Percentiles rank a stretch among this genome's conserved stretches.
Conservation (phyloP, 139 green algal genomes). For the Zygnema circumcarinatum region DNA sequence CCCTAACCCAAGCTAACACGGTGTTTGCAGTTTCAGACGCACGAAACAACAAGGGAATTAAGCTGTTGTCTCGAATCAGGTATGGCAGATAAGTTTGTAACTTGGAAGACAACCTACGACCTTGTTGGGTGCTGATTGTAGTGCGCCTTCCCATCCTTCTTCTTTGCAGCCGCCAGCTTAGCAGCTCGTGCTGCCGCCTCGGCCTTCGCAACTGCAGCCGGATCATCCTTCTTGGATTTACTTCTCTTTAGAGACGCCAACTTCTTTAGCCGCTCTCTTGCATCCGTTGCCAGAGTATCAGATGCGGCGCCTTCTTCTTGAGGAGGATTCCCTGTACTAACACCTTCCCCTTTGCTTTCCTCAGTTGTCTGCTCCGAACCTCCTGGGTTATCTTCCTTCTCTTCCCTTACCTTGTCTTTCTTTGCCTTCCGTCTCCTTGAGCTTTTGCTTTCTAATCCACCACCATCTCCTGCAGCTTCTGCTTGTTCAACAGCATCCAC, state of each 20-base stretch:
- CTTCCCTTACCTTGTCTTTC: slow-evolving; percentile 40
- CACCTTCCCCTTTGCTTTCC: background rate
- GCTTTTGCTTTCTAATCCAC: background rate
- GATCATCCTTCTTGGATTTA: slow-evolving; percentile 34
- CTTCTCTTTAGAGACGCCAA: slow-evolving; percentile 19
- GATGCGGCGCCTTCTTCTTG: background rate
- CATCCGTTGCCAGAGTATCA: background rate
- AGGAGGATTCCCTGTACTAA: too few relatives aligned
- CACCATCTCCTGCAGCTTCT: background rate
- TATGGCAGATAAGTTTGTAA: too few relatives aligned
- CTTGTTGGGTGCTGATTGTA: slow-evolving; percentile 36
- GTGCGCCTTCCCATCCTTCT: slow-evolving; percentile 30
- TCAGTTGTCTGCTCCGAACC: background rate
- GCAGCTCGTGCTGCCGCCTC: slow-evolving; percentile 18
- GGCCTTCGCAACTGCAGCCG: background rate
- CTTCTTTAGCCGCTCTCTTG: slow-evolving; percentile 24
- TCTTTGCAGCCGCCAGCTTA: slow-evolving; percentile 25
- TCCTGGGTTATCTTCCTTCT: slow-evolving; percentile 13
- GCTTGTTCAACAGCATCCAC: too few relatives aligned
- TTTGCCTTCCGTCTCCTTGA: slow-evolving; percentile 14
- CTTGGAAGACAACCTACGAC: too few relatives aligned
- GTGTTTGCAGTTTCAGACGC: too few relatives aligned
- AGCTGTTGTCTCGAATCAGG: too few relatives aligned
- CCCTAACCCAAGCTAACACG: too few relatives aligned
- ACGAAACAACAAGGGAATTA: too few relatives aligned